Conservation (phyloP, 179 eudicot species). For the Dionaea muscipula region DNA sequence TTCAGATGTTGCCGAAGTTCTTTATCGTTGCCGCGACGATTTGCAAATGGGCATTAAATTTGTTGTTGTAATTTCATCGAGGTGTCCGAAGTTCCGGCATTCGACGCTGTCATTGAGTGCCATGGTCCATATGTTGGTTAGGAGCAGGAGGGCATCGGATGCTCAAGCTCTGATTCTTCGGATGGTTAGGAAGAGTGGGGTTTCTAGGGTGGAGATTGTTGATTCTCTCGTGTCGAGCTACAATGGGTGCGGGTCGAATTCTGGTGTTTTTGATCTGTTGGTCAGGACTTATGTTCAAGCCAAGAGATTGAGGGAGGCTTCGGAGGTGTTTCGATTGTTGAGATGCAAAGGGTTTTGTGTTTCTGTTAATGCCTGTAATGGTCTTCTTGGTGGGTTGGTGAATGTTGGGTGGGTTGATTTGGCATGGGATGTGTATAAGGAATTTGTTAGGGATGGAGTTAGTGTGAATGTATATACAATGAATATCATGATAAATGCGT, state of each 20-base stretch:
- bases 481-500: slow-evolving; percentile 78
- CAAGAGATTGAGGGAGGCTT: slow-evolving; percentile 61
- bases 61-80: slow-evolving; percentile 27
- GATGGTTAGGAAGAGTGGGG: slow-evolving; percentile 66
- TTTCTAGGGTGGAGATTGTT: slow-evolving; percentile 49
- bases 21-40: slow-evolving; percentile 38
- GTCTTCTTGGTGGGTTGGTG: slow-evolving; percentile 77
- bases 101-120: slow-evolving; percentile 40
- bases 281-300: slow-evolving; percentile 80
- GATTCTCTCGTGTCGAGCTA: slow-evolving; percentile 33
- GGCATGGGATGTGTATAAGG: slow-evolving; percentile 50
- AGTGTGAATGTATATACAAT: slow-evolving; percentile 44
- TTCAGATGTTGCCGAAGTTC: slow-evolving; percentile 28
- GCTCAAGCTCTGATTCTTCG: slow-evolving; percentile 59
- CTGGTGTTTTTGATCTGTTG: slow-evolving; percentile 54
- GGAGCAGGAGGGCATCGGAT: slow-evolving; percentile 41
- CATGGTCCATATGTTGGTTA: slow-evolving; percentile 38
- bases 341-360: slow-evolving; percentile 35
- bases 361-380: slow-evolving; percentile 65
- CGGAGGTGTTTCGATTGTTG: slow-evolving; percentile 44
- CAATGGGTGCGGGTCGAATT: slow-evolving; percentile 32
- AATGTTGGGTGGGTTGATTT: slow-evolving; percentile 73
- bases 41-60: slow-evolving; percentile 38
- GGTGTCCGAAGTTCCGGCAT: slow-evolving; percentile 48
- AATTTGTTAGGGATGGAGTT: slow-evolving; percentile 26